Percentiles rank a stretch among this genome's conserved stretches.
These are phyloP conservation scores for Scutellaria baicalensis DNA, from an alignment of 257 asterid species.

Conservation along the genomic window DNA sequence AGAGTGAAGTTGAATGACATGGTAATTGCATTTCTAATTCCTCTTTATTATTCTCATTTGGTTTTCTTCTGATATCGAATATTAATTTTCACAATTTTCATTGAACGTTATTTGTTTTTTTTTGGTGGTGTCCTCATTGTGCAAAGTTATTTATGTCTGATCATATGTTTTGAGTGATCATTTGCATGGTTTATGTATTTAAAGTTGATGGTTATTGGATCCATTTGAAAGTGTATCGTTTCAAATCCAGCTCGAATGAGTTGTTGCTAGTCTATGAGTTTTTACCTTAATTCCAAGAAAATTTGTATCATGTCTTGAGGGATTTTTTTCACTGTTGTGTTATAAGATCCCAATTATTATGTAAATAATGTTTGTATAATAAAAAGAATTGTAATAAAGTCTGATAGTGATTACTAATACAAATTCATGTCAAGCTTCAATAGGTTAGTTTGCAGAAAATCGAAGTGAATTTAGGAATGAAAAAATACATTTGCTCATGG, in stretches of 20 bases:
- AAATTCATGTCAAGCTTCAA: not conserved
- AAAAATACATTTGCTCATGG: too few relatives aligned
- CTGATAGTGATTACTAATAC: not conserved
- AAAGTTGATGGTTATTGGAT: too few relatives aligned
- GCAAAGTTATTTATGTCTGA: not conserved
- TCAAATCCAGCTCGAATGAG: not conserved
- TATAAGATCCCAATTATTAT: not conserved
- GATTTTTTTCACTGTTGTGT: not conserved
- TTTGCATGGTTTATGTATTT: not conserved
- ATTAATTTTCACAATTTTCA: not conserved
- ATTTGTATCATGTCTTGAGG: slow-evolving; percentile 13
- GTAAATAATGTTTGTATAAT: not conserved
- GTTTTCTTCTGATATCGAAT: not conserved
- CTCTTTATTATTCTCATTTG: not conserved
- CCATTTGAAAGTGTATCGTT: too few relatives aligned
- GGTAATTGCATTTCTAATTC: slow-evolving; percentile 34
- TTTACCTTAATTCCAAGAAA: not conserved
- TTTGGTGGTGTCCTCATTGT: not conserved
- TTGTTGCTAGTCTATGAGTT: not conserved
- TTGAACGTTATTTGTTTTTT: not conserved
- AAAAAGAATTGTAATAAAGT: not conserved
- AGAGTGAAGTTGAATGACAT: slow-evolving; percentile 42
- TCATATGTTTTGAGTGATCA: not conserved
- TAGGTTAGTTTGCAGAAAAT: not conserved
- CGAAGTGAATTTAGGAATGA: not conserved